Evolutionary conservation across 1,284 basidiomycete genomes (phyloP), one percentile per base, ranked within the genome.

Genomic region (Coniferiporia weirii): DNA sequence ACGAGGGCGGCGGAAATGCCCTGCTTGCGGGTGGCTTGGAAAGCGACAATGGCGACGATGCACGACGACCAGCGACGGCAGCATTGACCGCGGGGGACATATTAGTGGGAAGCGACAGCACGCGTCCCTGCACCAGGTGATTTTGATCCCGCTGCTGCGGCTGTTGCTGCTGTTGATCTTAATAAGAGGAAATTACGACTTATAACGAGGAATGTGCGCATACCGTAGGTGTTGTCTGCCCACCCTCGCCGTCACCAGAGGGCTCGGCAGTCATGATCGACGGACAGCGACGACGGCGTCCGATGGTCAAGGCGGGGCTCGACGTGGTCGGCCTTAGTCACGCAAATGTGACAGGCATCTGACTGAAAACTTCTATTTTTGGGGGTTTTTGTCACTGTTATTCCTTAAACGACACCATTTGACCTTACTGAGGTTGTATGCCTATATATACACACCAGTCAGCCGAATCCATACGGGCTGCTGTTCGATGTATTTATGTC

Each of bases 31-130:
- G 60, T 44, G 56, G 56, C 17, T 20, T 49, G 22, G 54, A 48
- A 17, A 44, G 57, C 32, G 57, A 36, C 12, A 53, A 40, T 22
- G 59, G 54, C 40, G 59, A 52, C 27, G 59, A 61, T 43, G 60
- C 32, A 17, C 56, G 60, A 43, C 52, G 52, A 48, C 46, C 54
- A 40, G 60, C 54, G 36, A 49, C 53, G 35, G 52, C 27, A 49
- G 50, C 46, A 32, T 43, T 40, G 35, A 19, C 45, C 17, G 53
- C 17, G 17, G 60, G 36, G 35, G 45, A 50, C 46, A 52, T 36
- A 36, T 36, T 49, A 50, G 56, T 36, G 52, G 54, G 54, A 38
- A 54, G 44, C 19, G 54, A 52, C 44, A 44, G 55, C 19, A 50
- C 51, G 20, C 40, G 51, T 52, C 48, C 60, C 56, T 47, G 56